Evolutionary conservation across 2,329 filamentous ascomycete species (phyloP), one percentile per base, ranked within the genome.

Genomic region (Phaeophleospora eucalypticola): DNA sequence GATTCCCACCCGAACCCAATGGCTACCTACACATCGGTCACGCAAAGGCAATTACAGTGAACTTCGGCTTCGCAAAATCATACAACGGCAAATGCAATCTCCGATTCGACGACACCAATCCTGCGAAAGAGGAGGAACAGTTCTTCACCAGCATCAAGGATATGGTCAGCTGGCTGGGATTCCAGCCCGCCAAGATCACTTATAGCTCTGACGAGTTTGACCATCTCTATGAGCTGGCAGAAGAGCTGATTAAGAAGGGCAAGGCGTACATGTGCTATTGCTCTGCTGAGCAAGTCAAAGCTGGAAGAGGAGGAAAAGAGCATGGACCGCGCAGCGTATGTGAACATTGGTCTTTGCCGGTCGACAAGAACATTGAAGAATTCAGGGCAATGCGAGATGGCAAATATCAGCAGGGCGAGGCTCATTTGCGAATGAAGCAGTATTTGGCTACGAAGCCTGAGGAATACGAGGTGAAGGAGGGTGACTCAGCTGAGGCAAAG

Each of bases 51-150:
- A 96, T 97, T 66, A 86, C 89, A 0, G 82, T 97, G 68, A 96
- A 97, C 71, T 97, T 97, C 70, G 91, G 91, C 4, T 97, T 96
- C 66, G 91, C 93, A 12, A 82, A 80, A 62, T 83, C 84, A 63
- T 87, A 95, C 65, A 86, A 85, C 29, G 91, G 91, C 48, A 75
- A 83, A 52, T 86, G 82, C 68, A 84, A 85, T 62, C 70, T 89
- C 52, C 79, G 91, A 60, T 95, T 87, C 67, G 93, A 97, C 66
- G 93, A 97, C 61, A 97, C 93, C 12, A 97, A 97, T 66, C 93
- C 93, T 1, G 88, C 90, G 55, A 87, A 87, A 38, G 93, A 97
- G 67, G 87, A 96, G 65, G 87, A 95, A 68, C 78, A 84, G 48
- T 97, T 90, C 69, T 94, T 94, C 64, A 80, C 78, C 9, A 86